These are phyloP conservation scores for Alternaria metachromatica DNA, from an alignment of 2,329 filamentous ascomycete genomes.

Conservation along the genomic window DNA sequence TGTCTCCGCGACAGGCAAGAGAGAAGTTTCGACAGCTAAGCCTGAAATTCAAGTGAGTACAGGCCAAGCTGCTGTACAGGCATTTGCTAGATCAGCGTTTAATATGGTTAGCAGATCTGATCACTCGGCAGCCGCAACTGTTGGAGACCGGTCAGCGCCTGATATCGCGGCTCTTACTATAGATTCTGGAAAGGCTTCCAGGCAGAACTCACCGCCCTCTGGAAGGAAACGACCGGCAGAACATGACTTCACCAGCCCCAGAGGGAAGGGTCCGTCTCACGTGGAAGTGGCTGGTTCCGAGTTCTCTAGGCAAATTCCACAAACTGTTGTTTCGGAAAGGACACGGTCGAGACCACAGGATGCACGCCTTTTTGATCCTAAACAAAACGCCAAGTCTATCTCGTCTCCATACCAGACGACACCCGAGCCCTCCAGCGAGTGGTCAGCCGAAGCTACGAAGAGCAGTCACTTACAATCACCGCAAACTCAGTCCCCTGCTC, in stretches of 20 bases:
- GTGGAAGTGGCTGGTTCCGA: conserved; percentile 36
- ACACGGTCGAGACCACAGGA: conserved; percentile 24
- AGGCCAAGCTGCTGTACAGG: neutral
- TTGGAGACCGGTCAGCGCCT: conserved; percentile 33
- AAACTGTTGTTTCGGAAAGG: conserved; percentile 22
- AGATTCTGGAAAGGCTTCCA: conserved; percentile 24
- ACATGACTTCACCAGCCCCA: conserved; percentile 30
- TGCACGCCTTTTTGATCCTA: conserved; percentile 31
- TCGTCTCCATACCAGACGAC: conserved; percentile 27
- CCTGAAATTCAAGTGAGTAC: conserved; percentile 25
- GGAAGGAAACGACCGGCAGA: conserved; percentile 42
- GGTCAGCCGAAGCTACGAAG: conserved; percentile 30
- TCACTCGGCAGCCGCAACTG: conserved; percentile 35
- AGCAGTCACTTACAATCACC: conserved; percentile 21
- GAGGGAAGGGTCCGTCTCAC: conserved; percentile 32
- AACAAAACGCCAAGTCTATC: conserved; percentile 18
- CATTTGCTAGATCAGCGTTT: conserved; percentile 7
- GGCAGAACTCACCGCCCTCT: conserved; percentile 30
- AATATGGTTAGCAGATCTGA: conserved; percentile 24
- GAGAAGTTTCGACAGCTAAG: conserved; percentile 31
- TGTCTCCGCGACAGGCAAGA: conserved; percentile 28
- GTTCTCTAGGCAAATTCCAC: conserved; percentile 29
- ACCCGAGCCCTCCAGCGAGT: conserved; percentile 33
- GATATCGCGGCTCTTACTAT: conserved; percentile 41
- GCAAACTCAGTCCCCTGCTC: conserved; percentile 20